Evolutionary conservation across 2,329 filamentous ascomycete species (phyloP).

Genomic region (Aspergillus versicolor): DNA sequence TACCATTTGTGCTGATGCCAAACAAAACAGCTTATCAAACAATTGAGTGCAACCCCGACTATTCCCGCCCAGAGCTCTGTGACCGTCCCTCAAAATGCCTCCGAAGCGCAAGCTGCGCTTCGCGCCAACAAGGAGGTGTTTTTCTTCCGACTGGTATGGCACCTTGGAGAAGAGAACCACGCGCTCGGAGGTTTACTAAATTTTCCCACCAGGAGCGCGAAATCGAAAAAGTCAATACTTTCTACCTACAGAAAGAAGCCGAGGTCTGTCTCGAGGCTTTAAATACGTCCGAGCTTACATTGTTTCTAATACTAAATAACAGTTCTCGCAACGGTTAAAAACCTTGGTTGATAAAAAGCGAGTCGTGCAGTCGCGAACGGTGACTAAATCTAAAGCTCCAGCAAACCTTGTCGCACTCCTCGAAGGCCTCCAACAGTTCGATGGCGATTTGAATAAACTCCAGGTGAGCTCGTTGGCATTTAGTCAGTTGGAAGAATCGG

Average conservation of each 20-base stretch:
- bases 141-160: slow-evolving; percentile 91
- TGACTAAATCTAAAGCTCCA: slow-evolving; percentile 78
- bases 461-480: slow-evolving; percentile 49
- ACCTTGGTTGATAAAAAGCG: slow-evolving; percentile 95
- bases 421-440: slow-evolving; percentile 96
- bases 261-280: slow-evolving; percentile 62
- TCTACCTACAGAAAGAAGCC: slow-evolving; percentile 96
- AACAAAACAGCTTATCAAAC: slow-evolving; percentile 83
- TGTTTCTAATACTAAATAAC: slow-evolving; percentile 5
- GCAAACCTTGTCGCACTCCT: slow-evolving; percentile 93
- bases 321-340: slow-evolving; percentile 91
- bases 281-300: not conserved
- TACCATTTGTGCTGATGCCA: slow-evolving; percentile 26
- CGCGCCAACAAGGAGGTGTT: slow-evolving; percentile 98
- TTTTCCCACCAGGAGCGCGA: slow-evolving; percentile 75
- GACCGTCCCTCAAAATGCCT: slow-evolving; percentile 41
- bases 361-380: slow-evolving; percentile 75
- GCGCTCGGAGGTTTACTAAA: slow-evolving; percentile 4
- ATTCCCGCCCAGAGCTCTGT: slow-evolving; percentile 72
- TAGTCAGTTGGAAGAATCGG: not conserved
- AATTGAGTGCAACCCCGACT: slow-evolving; percentile 86
- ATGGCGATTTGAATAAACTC: slow-evolving; percentile 92
- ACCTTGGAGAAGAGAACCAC: not conserved
- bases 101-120: slow-evolving; percentile 81
- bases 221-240: slow-evolving; percentile 96